Conservation (phyloP, 2,329 filamentous ascomycete species). For the Fusarium oligoseptatum region DNA sequence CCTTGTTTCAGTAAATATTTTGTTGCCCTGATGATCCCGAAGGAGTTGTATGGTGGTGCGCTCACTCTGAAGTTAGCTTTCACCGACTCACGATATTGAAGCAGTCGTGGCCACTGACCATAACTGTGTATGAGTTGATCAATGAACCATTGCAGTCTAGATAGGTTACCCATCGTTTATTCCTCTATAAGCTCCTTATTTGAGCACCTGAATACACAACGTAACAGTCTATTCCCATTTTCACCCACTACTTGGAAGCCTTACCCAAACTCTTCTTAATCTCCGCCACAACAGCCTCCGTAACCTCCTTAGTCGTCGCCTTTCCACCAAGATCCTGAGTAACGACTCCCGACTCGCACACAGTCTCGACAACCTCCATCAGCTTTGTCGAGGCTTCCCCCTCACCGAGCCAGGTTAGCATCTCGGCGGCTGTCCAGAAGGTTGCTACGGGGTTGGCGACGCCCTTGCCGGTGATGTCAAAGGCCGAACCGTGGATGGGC, state of each 20-base stretch:
- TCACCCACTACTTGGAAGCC: neutral
- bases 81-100: neutral
- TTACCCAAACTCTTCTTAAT: slow-evolving; percentile 40
- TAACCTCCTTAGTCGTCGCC: slow-evolving; percentile 54
- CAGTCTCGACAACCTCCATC: slow-evolving; percentile 65
- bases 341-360: slow-evolving; percentile 64
- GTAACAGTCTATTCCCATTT: neutral
- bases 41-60: neutral
- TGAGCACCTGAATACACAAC: too few relatives aligned
- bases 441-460: slow-evolving; percentile 70
- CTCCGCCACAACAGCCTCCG: slow-evolving; percentile 49
- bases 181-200: neutral
- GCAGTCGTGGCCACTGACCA: neutral
- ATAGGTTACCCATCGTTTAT: neutral
- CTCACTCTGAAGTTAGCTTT: neutral
- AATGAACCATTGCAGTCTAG: neutral
- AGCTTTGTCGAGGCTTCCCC: slow-evolving; percentile 62
- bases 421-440: slow-evolving; percentile 71
- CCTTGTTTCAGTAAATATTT: neutral
- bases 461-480: slow-evolving; percentile 70
- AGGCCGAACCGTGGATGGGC: slow-evolving; percentile 71
- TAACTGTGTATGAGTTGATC: neutral
- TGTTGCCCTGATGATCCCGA: too few relatives aligned
- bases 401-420: slow-evolving; percentile 70
- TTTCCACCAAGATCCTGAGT: slow-evolving; percentile 67